phyloP scores from a whole-genome alignment of 2,329 filamentous ascomycete genomes.

The Penicillium brasilianum region DNA sequence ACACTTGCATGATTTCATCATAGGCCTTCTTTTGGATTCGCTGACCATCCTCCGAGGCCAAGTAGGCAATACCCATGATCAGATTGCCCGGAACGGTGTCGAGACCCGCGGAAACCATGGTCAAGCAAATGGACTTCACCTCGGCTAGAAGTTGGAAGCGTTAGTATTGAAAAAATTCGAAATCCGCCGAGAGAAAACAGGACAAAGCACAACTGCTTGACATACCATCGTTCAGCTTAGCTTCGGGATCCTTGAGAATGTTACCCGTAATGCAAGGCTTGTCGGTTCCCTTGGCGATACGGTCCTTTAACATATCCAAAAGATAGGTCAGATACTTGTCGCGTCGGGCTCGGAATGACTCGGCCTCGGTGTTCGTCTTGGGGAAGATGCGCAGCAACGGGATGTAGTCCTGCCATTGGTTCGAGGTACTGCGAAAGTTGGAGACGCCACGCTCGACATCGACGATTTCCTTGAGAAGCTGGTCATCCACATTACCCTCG shows the following conservation, averaged over 20 bases:
- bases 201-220: slow-evolving; percentile 13
- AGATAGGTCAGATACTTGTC: slow-evolving; percentile 68
- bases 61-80: slow-evolving; percentile 78
- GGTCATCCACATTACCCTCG: slow-evolving; percentile 69
- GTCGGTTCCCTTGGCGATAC: slow-evolving; percentile 66
- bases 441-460: slow-evolving; percentile 76
- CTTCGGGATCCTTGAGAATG: slow-evolving; percentile 72
- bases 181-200: too few relatives aligned
- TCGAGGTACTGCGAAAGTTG: slow-evolving; percentile 77
- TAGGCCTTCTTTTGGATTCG: slow-evolving; percentile 72
- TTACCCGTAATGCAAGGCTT: slow-evolving; percentile 72
- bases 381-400: slow-evolving; percentile 71
- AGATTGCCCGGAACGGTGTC: slow-evolving; percentile 82
- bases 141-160: slow-evolving; percentile 69
- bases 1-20: slow-evolving; percentile 70
- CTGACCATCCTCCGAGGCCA: slow-evolving; percentile 70
- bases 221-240: slow-evolving; percentile 69
- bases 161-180: too few relatives aligned
- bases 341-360: slow-evolving; percentile 69
- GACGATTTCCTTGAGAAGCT: slow-evolving; percentile 73
- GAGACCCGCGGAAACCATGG: slow-evolving; percentile 80
- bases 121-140: slow-evolving; percentile 79
- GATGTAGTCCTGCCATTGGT: slow-evolving; percentile 87
- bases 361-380: slow-evolving; percentile 65
- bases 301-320: slow-evolving; percentile 64